Evolutionary conservation across 176 grass and related monocot species (phyloP), one percentile per base, ranked within the genome.

Genomic region (Luzula sylvatica): DNA sequence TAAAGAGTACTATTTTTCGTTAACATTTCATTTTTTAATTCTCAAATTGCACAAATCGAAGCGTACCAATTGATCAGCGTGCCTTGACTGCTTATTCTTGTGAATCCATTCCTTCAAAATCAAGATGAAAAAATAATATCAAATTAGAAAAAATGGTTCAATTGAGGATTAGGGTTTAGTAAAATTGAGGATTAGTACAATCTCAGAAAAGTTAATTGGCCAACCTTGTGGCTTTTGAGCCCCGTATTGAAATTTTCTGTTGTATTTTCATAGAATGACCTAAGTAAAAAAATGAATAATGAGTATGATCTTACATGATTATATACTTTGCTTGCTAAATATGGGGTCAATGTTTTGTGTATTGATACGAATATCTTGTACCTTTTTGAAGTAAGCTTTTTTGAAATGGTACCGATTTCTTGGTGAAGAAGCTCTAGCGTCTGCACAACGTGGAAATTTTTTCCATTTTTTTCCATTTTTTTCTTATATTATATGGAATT

Each of bases 401-500:
- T 18, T 46, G 41, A 56, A 38, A 50, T 46, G 62, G 21, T 84
- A 66, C 40, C 43, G 48, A 75, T 72, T 81, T 84, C 83, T 79
- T 88, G 79, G 55, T 78, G 70, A 17, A 95, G 83, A 57, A 95
- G 80, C 70, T 88, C 83, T 61, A 84, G 66, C 18, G 83, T 84
- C 89, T 95, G 20, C 48, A 77, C 58, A 48, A 63, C 23, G 27
- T 44, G 25, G 22, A 35, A 35, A 35, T 35, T 35, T 7, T 35
- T 35, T 35, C 1, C 30, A 35, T 35, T 35, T 32, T 35, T 9
- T 35, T 35, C 30, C 5, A 1, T 35, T 35, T 35, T 35, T 4
- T 35, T 35, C 30, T 35, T 35, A 1, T 11, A 27, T 28, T 55
- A 15, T 28, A 28, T 35, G 52, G 26, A 28, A 19, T 55, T 55